Conservation (phyloP, 768 basidiomycete genomes). For the Russula dissimulans region DNA sequence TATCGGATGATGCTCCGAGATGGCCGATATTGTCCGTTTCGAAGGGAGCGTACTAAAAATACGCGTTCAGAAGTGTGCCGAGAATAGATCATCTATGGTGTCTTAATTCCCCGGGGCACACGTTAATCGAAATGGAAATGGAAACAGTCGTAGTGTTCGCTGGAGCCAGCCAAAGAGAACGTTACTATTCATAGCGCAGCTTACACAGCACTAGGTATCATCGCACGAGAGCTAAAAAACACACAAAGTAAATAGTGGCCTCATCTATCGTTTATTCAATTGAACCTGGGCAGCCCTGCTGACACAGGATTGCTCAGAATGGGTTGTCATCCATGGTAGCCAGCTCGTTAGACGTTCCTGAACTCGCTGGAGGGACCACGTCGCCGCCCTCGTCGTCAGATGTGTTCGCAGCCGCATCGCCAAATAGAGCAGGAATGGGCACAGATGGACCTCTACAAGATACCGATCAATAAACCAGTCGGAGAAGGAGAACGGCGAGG, state of each 20-base stretch:
- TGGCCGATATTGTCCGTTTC: no score
- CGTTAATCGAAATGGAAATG: no score
- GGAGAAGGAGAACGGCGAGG: neutral
- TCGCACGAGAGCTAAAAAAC: slow-evolving; percentile 2
- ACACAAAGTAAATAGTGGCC: slow-evolving; percentile 6
- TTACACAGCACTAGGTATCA: slow-evolving; percentile 1
- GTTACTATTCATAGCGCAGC: neutral
- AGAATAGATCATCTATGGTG: no score
- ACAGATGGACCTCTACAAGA: slow-evolving; percentile 41
- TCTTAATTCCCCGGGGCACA: no score
- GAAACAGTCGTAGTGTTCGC: neutral
- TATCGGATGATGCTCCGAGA: no score
- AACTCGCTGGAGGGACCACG: slow-evolving; percentile 29
- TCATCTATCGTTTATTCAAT: slow-evolving; percentile 12
- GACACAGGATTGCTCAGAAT: slow-evolving; percentile 36
- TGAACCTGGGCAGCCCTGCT: neutral
- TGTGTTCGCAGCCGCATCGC: slow-evolving; percentile 28
- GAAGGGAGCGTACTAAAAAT: no score
- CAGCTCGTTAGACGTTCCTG: slow-evolving; percentile 27
- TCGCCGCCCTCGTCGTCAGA: slow-evolving; percentile 33
- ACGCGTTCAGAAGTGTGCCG: no score
- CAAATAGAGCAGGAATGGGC: slow-evolving; percentile 52
- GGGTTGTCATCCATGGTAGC: slow-evolving; percentile 59
- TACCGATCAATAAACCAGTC: neutral
- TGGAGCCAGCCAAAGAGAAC: slow-evolving; percentile 3